A percentile compares a stretch with the other conserved stretches of the same genome.
phyloP scores from a whole-genome alignment of 805 yeast species.

The Candida coquimbonensis region DNA sequence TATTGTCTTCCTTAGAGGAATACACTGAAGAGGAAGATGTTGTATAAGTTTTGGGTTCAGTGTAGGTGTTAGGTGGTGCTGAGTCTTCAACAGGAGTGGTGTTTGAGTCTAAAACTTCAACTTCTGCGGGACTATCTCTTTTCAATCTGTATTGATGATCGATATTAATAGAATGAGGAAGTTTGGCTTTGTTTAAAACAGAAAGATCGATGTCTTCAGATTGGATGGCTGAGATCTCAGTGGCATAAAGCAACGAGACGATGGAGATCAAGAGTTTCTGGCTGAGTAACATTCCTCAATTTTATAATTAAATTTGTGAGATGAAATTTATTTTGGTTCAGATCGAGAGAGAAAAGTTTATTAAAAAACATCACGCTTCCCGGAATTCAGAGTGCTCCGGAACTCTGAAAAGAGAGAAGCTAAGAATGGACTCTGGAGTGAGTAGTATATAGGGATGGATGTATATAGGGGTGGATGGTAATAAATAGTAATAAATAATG shows the following conservation, averaged over 20 bases:
- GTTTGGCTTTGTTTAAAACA: background rate
- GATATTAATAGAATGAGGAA: constrained; percentile 3
- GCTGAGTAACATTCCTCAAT: background rate
- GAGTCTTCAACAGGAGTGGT: constrained; percentile 18
- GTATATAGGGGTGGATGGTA: too few relatives aligned
- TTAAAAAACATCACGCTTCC: too few relatives aligned
- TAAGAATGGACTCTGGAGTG: too few relatives aligned
- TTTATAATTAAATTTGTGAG: too few relatives aligned
- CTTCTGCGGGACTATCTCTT: constrained; percentile 19
- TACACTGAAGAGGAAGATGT: too few relatives aligned
- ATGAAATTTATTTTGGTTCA: too few relatives aligned
- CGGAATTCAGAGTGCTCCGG: too few relatives aligned
- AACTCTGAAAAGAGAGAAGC: too few relatives aligned
- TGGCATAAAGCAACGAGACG: background rate
- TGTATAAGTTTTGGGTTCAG: too few relatives aligned
- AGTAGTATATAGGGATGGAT: too few relatives aligned
- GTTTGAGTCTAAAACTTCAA: constrained; percentile 18
- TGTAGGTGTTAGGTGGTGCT: background rate
- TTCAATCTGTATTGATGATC: background rate
- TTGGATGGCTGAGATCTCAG: background rate
- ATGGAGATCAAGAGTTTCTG: background rate
- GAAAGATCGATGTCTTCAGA: background rate
- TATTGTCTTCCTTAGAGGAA: background rate
- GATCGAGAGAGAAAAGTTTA: too few relatives aligned
- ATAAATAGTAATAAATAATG: too few relatives aligned